These are phyloP conservation scores for Dioscorea dumetorum DNA, from an alignment of 106 monocot species.

Conservation along the genomic window DNA sequence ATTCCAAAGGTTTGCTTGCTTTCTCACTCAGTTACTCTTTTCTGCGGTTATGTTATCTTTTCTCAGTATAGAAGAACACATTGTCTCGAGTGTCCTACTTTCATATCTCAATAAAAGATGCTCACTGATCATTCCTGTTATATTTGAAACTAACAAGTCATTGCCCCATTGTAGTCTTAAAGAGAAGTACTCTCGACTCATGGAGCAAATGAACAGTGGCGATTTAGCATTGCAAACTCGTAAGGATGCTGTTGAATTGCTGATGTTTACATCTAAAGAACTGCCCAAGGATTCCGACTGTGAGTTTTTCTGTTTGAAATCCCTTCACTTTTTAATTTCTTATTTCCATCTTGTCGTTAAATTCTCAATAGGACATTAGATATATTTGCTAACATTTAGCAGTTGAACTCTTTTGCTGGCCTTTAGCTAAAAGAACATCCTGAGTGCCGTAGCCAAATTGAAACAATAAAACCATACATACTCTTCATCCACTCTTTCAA, in stretches of 20 bases:
- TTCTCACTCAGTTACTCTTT: neutral
- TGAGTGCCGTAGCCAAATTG: too few species aligned
- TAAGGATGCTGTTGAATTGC: neutral
- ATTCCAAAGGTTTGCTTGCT: neutral
- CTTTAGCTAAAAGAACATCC: too few species aligned
- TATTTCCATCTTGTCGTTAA: neutral
- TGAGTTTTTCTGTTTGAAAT: neutral
- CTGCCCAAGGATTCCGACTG: neutral
- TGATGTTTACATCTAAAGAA: constrained; percentile 3
- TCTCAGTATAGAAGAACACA: neutral
- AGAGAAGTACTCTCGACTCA: neutral
- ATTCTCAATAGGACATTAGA: neutral
- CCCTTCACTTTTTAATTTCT: neutral
- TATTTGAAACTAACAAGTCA: neutral
- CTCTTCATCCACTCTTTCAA: too few species aligned
- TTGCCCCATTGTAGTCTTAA: neutral
- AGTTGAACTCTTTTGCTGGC: too few species aligned
- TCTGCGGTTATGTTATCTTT: neutral
- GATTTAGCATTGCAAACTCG: constrained; percentile 5
- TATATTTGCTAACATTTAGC: neutral
- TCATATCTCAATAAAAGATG: neutral
- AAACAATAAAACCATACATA: too few species aligned
- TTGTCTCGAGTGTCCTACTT: neutral
- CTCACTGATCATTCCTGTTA: too few species aligned
- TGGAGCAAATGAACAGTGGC: neutral